These are phyloP conservation scores for Curvularia hawaiiensis DNA, from an alignment of 2,329 filamentous ascomycete genomes.

Conservation along the genomic window DNA sequence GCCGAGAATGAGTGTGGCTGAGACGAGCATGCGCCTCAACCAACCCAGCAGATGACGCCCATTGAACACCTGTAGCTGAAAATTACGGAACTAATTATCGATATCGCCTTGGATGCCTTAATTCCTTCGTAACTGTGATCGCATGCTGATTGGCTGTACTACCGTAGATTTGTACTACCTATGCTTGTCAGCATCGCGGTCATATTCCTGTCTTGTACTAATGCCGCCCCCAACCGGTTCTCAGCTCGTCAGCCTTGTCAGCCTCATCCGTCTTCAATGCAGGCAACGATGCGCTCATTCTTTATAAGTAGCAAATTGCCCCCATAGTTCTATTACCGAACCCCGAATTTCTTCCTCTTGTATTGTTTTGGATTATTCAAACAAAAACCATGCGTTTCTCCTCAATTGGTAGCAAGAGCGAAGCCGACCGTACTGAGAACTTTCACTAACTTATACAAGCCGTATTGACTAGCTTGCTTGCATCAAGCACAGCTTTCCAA, in stretches of 20 bases:
- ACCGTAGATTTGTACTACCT: neutral
- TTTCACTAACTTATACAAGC: conserved; percentile 7
- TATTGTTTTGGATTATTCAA: neutral
- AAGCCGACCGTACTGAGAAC: neutral
- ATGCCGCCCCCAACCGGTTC: neutral
- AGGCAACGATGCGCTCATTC: conserved; percentile 7
- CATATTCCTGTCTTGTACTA: conserved; percentile 10
- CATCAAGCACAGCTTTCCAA: conserved; percentile 6
- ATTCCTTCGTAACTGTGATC: neutral
- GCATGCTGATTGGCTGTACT: conserved; percentile 1
- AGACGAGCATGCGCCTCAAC: conserved; percentile 1
- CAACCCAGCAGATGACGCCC: neutral
- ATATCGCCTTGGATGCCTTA: neutral
- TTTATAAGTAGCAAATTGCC: conserved; percentile 2
- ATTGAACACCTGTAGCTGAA: neutral
- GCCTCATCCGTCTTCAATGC: conserved; percentile 8
- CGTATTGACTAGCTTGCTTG: conserved; percentile 2
- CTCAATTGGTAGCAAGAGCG: conserved; percentile 7
- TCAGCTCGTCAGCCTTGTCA: conserved; percentile 15
- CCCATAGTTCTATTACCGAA: neutral
- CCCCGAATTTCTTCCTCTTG: neutral
- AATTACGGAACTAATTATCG: conserved; percentile 1
- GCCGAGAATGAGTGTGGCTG: neutral
- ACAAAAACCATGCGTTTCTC: conserved; percentile 11
- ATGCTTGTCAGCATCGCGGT: neutral